Evolutionary conservation across 164 flowering plant species (phyloP).

Genomic region (Liquidambar formosana): DNA sequence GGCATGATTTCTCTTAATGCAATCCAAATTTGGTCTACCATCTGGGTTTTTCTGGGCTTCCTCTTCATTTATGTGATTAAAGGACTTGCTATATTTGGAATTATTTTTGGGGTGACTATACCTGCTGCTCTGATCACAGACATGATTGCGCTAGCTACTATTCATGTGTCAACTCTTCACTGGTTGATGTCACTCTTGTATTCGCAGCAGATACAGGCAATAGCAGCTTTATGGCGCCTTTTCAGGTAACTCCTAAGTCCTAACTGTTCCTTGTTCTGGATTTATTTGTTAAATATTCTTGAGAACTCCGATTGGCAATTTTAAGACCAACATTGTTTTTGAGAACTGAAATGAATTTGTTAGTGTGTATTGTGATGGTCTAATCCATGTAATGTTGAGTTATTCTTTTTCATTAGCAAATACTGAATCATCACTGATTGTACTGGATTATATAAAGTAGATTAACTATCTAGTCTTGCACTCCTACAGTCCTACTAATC

Average conservation of each 20-base stretch:
- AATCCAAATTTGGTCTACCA: conserved; percentile 93
- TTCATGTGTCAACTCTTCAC: conserved; percentile 72
- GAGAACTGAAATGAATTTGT: background rate
- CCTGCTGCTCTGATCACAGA: conserved; percentile 74
- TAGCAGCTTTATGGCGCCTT: conserved; percentile 94
- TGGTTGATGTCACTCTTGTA: conserved; percentile 64
- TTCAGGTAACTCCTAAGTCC: conserved; percentile 67
- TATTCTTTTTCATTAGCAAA: too few relatives aligned
- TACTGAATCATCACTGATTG: background rate
- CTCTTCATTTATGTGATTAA: conserved; percentile 44
- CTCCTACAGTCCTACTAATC: background rate
- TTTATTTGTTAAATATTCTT: background rate
- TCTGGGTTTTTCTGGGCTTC: conserved; percentile 59
- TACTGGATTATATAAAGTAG: too few relatives aligned
- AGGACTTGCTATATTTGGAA: conserved; percentile 71
- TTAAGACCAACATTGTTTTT: background rate
- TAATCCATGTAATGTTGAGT: too few relatives aligned
- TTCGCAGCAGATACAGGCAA: conserved; percentile 71
- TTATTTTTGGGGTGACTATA: conserved; percentile 69
- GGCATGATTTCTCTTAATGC: conserved; percentile 80
- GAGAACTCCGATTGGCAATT: background rate
- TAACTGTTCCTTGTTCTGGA: background rate
- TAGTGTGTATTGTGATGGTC: background rate
- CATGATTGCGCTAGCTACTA: conserved; percentile 49
- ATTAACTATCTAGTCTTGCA: too few relatives aligned